A percentile compares a stretch with the other conserved stretches of the same genome.
Conservation (phyloP, 2,329 filamentous ascomycete species). For the Fragosphaeria purpurea region DNA sequence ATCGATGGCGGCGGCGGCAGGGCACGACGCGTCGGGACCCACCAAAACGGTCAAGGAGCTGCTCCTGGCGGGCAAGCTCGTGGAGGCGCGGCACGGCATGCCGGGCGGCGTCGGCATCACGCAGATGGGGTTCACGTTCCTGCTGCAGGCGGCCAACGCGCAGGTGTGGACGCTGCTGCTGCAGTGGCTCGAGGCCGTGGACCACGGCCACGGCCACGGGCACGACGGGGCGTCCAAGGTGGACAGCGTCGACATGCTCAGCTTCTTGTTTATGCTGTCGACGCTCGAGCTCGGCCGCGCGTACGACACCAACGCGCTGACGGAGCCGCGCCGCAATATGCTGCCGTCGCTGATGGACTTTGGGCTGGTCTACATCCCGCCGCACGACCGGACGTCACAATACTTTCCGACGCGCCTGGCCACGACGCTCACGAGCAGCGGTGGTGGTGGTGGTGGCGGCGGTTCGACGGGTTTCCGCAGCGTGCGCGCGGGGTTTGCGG, state of each 20-base stretch:
- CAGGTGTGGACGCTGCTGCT: constrained; percentile 95
- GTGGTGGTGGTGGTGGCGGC: constrained; percentile 19
- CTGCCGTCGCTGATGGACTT: constrained; percentile 86
- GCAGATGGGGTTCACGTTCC: constrained; percentile 84
- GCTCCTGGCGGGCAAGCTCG: constrained; percentile 69
- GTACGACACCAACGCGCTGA: constrained; percentile 79
- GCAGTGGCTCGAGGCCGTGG: constrained; percentile 80
- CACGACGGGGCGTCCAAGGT: constrained; percentile 55
- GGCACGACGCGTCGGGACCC: constrained; percentile 36
- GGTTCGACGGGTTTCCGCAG: constrained; percentile 42
- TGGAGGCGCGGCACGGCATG: constrained; percentile 43
- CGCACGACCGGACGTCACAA: constrained; percentile 42
- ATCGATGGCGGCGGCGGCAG: constrained; percentile 18
- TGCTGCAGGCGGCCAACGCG: constrained; percentile 89
- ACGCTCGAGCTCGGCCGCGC: constrained; percentile 84
- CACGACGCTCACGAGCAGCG: constrained; percentile 77
- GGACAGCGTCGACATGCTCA: constrained; percentile 87
- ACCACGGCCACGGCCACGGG: constrained; percentile 54
- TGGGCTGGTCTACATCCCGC: constrained; percentile 72
- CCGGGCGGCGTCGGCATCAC: constrained; percentile 61
- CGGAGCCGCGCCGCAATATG: constrained; percentile 74
- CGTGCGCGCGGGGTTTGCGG: constrained; percentile 57
- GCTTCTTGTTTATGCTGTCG: constrained; percentile 91
- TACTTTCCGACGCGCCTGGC: constrained; percentile 90
- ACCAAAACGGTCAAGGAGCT: constrained; percentile 77